phyloP scores from a whole-genome alignment of 202 grass and related monocot species.

The Musa balbisiana region DNA sequence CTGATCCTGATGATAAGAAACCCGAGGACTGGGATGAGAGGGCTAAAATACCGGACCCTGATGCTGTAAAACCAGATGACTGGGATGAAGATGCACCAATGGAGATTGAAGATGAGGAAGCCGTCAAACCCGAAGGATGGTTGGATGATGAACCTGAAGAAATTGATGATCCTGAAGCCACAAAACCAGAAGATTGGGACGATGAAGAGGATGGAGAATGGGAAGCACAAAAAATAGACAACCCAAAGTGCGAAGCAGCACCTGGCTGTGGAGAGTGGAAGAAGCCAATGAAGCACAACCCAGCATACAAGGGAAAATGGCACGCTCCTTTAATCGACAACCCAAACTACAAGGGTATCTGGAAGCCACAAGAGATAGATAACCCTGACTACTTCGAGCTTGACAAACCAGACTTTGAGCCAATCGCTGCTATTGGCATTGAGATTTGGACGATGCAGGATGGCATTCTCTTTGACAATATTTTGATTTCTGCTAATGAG shows the following conservation, averaged over 20 bases:
- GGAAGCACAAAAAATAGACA: constrained; percentile 16
- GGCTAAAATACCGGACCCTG: constrained; percentile 11
- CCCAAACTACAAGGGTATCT: constrained; percentile 18
- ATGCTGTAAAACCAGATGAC: constrained; percentile 17
- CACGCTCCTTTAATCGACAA: constrained; percentile 19
- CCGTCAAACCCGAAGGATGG: constrained; percentile 13
- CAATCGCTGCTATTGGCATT: constrained; percentile 7
- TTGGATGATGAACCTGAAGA: constrained; percentile 23
- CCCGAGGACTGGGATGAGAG: constrained; percentile 22
- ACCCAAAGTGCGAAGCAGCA: constrained; percentile 19
- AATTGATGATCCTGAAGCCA: constrained; percentile 20
- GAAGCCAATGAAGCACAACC: constrained; percentile 15
- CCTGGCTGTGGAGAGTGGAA: constrained; percentile 18
- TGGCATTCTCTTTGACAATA: constrained; percentile 18
- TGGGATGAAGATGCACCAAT: constrained; percentile 22
- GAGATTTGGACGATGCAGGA: constrained; percentile 23
- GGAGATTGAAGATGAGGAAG: constrained; percentile 14
- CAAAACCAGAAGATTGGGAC: constrained; percentile 22
- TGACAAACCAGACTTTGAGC: constrained; percentile 11
- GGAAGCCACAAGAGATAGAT: constrained; percentile 12
- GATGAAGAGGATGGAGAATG: constrained; percentile 23
- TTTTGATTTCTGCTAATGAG: constrained; percentile 10
- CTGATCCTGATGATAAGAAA: constrained; percentile 17
- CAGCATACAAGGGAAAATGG: constrained; percentile 22
- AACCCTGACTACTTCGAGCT: constrained; percentile 20